Evolutionary conservation across 768 basidiomycete genomes (phyloP).

Genomic region (Pleurotus pulmonarius): DNA sequence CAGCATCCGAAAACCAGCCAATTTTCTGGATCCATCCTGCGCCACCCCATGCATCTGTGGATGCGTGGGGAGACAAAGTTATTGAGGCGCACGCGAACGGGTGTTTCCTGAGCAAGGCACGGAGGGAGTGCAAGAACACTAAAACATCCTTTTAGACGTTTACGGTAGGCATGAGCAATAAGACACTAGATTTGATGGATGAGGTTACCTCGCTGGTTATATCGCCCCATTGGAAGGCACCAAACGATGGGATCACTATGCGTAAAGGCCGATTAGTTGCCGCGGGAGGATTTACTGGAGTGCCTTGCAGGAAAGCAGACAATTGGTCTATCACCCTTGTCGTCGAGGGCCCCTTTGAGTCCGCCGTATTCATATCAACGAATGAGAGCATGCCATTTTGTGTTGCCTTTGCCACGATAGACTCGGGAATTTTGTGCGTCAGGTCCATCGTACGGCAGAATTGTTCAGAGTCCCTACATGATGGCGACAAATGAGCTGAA

Average conservation of each 20-base stretch:
- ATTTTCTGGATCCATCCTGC: slow-evolving; percentile 74
- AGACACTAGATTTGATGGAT: background rate
- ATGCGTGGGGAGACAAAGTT: slow-evolving; percentile 62
- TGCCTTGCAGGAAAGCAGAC: slow-evolving; percentile 24
- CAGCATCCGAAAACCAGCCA: slow-evolving; percentile 75
- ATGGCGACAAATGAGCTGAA: slow-evolving; percentile 1
- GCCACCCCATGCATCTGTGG: slow-evolving; percentile 55
- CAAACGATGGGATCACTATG: slow-evolving; percentile 60
- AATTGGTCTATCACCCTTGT: slow-evolving; percentile 22
- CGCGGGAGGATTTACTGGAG: slow-evolving; percentile 20
- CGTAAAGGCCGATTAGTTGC: slow-evolving; percentile 28
- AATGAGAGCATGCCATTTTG: slow-evolving; percentile 33
- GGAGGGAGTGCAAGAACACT: slow-evolving; percentile 68
- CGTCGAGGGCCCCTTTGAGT: slow-evolving; percentile 10
- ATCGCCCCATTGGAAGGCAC: slow-evolving; percentile 71
- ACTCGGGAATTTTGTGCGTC: slow-evolving; percentile 52
- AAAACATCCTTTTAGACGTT: slow-evolving; percentile 52
- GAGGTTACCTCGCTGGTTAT: slow-evolving; percentile 45
- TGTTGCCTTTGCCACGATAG: slow-evolving; percentile 42
- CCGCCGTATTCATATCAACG: slow-evolving; percentile 17
- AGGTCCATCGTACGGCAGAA: slow-evolving; percentile 76
- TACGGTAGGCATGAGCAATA: background rate
- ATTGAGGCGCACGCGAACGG: slow-evolving; percentile 64
- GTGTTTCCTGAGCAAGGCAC: slow-evolving; percentile 52
- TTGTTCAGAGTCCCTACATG: slow-evolving; percentile 46